phyloP scores from a whole-genome alignment of 768 basidiomycete species.

The Rhodotorula babjevae region DNA sequence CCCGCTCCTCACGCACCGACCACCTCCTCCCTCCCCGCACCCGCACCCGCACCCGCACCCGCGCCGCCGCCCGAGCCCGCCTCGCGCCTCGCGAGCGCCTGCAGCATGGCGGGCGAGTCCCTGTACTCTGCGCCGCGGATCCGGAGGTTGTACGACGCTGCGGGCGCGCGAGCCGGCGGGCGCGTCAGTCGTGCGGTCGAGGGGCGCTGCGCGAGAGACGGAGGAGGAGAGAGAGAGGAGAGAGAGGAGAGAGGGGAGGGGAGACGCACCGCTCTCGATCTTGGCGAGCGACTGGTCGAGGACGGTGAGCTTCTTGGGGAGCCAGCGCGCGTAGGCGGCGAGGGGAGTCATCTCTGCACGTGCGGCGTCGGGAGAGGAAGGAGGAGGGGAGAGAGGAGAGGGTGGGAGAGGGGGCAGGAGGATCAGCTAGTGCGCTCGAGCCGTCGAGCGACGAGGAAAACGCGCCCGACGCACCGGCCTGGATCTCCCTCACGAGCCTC shows the following conservation, averaged over 20 bases:
- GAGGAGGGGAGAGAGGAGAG: too few species aligned
- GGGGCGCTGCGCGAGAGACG: not conserved
- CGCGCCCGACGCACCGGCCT: slow-evolving; percentile 44
- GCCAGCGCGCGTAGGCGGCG: slow-evolving; percentile 63
- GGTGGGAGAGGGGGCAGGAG: too few species aligned
- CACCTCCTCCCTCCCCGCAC: not conserved
- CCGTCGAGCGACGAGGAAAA: slow-evolving; percentile 39
- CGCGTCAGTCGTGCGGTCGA: too few species aligned
- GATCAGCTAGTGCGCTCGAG: slow-evolving; percentile 50
- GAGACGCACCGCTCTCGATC: slow-evolving; percentile 75
- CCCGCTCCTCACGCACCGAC: not conserved
- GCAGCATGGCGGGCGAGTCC: slow-evolving; percentile 23
- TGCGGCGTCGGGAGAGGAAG: too few species aligned
- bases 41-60: not conserved
- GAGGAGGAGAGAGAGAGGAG: too few species aligned
- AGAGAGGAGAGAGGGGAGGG: not conserved
- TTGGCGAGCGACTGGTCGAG: slow-evolving; percentile 84
- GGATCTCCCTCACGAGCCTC: slow-evolving; percentile 48
- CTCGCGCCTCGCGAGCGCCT: slow-evolving; percentile 15
- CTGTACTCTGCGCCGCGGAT: slow-evolving; percentile 38
- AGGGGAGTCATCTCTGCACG: slow-evolving; percentile 61
- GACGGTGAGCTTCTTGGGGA: slow-evolving; percentile 81
- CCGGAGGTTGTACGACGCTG: slow-evolving; percentile 35
- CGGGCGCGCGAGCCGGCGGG: too few species aligned
- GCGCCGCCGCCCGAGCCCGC: not conserved